These are phyloP conservation scores for Lachnellula occidentalis DNA, from an alignment of 2,329 filamentous ascomycete species.

Conservation along the genomic window DNA sequence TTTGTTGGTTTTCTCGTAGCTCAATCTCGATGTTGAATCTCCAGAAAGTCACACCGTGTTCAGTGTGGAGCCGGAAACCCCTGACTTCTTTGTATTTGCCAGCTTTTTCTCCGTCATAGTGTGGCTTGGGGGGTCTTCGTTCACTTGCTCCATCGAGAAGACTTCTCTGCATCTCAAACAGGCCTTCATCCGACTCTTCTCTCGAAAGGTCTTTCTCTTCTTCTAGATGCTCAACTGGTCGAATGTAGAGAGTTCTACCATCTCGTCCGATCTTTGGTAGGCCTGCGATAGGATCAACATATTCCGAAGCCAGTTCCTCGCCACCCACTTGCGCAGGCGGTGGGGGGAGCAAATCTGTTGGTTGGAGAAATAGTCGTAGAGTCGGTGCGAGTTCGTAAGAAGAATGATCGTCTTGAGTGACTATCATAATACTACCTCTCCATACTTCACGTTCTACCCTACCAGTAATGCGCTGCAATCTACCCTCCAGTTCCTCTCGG, in stretches of 20 bases:
- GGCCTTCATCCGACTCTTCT: constrained; percentile 72
- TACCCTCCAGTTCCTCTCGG: constrained; percentile 45
- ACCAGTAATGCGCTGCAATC: constrained; percentile 31
- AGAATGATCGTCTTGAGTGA: constrained; percentile 79
- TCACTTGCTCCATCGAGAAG: constrained; percentile 47
- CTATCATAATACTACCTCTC: constrained; percentile 93
- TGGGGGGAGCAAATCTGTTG: constrained; percentile 73
- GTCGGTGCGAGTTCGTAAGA: constrained; percentile 77
- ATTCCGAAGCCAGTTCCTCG: constrained; percentile 67
- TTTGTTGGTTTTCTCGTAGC: constrained; percentile 68
- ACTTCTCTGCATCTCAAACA: constrained; percentile 67
- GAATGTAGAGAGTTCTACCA: constrained; percentile 81
- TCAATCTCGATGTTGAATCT: constrained; percentile 94
- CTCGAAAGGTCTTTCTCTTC: constrained; percentile 73
- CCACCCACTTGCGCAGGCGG: constrained; percentile 65
- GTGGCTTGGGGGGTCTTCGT: constrained; percentile 45
- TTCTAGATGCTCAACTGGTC: constrained; percentile 79
- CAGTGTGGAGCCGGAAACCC: constrained; percentile 76
- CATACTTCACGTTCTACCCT: constrained; percentile 68
- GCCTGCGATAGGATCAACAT: constrained; percentile 84
- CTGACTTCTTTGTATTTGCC: constrained; percentile 79
- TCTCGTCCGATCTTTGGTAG: constrained; percentile 79
- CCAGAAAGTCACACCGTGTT: constrained; percentile 92
- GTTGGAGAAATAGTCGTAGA: constrained; percentile 79
- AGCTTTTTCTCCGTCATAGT: constrained; percentile 71